Percentiles rank a stretch among this genome's conserved stretches.
Evolutionary conservation across 768 basidiomycete genomes (phyloP).

Genomic region (Gloeophyllum trabeum): DNA sequence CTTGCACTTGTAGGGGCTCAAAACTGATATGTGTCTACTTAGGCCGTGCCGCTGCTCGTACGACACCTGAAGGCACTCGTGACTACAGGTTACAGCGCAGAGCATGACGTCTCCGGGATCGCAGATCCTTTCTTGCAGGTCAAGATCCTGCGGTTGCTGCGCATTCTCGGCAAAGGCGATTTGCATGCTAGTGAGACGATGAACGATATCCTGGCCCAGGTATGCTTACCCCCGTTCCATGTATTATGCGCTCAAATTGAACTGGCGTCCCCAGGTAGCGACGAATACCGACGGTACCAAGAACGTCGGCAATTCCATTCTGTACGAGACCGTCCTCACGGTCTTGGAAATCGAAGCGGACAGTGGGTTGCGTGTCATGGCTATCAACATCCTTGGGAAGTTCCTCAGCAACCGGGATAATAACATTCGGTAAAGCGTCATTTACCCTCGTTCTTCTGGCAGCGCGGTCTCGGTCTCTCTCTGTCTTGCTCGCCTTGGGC

Average conservation of each 20-base stretch:
- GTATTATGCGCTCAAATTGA: background rate
- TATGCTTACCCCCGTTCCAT: constrained; percentile 19
- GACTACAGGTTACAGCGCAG: constrained; percentile 95
- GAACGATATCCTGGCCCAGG: constrained; percentile 98
- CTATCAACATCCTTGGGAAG: constrained; percentile 97
- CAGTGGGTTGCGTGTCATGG: constrained; percentile 93
- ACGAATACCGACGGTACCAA: constrained; percentile 97
- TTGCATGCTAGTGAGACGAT: constrained; percentile 85
- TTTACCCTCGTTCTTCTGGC: background rate
- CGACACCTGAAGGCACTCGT: constrained; percentile 91
- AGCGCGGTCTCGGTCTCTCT: too few relatives aligned
- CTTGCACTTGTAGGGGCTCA: background rate
- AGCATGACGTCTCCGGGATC: constrained; percentile 99
- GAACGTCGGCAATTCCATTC: constrained; percentile 95
- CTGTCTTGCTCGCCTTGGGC: too few relatives aligned
- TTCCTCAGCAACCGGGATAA: constrained; percentile 97
- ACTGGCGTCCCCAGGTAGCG: constrained; percentile 55
- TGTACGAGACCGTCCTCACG: constrained; percentile 95
- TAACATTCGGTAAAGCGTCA: constrained; percentile 87
- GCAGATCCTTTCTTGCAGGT: constrained; percentile 94
- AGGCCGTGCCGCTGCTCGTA: constrained; percentile 91
- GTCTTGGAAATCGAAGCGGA: constrained; percentile 97
- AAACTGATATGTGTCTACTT: constrained; percentile 2
- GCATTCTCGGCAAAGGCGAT: constrained; percentile 81
- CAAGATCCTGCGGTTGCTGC: constrained; percentile 82